Evolutionary conservation across 1,284 basidiomycete species (phyloP).

Genomic region (Mycosarcoma mackinlayi): DNA sequence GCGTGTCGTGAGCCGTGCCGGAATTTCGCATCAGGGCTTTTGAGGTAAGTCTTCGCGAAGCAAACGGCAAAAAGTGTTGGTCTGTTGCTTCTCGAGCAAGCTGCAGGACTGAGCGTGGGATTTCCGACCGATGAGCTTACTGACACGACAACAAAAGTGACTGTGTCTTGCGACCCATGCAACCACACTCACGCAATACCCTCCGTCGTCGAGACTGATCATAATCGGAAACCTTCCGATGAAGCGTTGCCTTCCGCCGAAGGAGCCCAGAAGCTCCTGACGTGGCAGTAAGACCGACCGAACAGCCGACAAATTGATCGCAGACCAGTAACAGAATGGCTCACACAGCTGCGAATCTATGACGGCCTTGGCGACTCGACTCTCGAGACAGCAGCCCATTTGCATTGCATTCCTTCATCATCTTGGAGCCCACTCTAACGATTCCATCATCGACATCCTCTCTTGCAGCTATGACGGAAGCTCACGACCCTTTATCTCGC

Average conservation of each 20-base stretch:
- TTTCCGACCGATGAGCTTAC: background rate
- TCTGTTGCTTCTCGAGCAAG: background rate
- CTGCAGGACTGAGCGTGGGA: background rate
- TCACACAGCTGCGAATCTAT: background rate
- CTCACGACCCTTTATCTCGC: background rate
- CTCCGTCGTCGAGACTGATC: too few relatives aligned
- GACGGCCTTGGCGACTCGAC: background rate
- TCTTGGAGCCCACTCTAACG: background rate
- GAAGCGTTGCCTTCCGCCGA: background rate
- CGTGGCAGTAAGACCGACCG: background rate
- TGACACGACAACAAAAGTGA: too few relatives aligned
- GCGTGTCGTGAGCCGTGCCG: constrained; percentile 2
- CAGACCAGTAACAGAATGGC: background rate
- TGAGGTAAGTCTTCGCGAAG: background rate
- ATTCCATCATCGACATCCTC: background rate
- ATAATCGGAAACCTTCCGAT: constrained; percentile 6
- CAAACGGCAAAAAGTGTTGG: background rate
- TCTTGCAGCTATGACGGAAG: background rate
- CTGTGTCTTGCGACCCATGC: background rate
- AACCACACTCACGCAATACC: too few relatives aligned
- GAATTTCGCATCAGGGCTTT: background rate
- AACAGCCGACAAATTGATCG: too few relatives aligned
- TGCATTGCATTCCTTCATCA: background rate
- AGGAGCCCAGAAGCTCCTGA: background rate
- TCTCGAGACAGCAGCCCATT: background rate